Base-by-base conservation (phyloP, 2,329 filamentous ascomycete species). In the Colletotrichum sp. region DNA sequence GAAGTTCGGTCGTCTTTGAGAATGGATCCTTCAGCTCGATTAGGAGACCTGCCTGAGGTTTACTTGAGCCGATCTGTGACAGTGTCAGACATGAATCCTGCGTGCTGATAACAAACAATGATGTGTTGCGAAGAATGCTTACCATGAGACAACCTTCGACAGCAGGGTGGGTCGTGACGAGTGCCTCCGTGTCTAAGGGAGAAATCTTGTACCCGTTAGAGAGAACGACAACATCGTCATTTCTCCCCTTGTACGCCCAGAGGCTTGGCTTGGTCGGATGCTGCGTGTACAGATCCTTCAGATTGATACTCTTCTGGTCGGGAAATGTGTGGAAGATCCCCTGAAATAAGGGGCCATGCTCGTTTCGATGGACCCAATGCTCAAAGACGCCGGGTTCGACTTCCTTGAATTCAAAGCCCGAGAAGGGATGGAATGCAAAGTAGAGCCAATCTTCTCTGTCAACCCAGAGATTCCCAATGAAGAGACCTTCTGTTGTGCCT, bases 51-150 rank as follows among this genome's bases (percentile, higher is more conserved):
- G 44, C 44, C 44, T 52, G 44, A 8, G 44, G 10, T 52, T 52
- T 52, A 21, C n/a, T 24, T 8, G 44, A 52, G 5, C 44, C 44
- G 12, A 52, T 52, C 44, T 52, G n/a, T 0, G n/a, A 52, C 6
- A 8, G n/a, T 21, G 44, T 52, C 44, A 52, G 44, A 52, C n/a
- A 52, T 15, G 44, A 52, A 52, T 21, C 6, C 44, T 21, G 2
- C n/a, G n/a, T 52, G 44, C n/a, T 21, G n/a, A 49, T 3, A 2
- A 12, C 39, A 0, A 21, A 3, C 18, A 12, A 49, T 2, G 1
- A 18, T 44, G 2, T 44, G 5, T 3, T 12, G 39, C 9, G 3
- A 49, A 7, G 39, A 1, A 2, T 21, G 44, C 44, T 49, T 52
- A 52, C 44, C 44, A 52, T 52, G 6, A 52, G 0, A 8, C 44